Base-by-base conservation (phyloP, 164 flowering plant species). In the Sextonia rubra region DNA sequence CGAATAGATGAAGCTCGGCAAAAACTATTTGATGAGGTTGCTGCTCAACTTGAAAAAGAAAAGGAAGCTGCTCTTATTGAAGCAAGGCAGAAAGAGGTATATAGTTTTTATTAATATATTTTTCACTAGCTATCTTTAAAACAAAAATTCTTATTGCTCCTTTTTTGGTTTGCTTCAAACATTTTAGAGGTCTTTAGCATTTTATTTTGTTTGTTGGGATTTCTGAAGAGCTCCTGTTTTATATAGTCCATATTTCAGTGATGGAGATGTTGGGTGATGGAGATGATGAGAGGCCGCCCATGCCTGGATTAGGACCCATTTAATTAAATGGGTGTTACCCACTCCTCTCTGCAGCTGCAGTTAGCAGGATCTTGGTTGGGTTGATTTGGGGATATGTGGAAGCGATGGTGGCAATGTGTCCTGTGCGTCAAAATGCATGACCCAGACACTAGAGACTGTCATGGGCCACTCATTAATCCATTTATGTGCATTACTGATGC, bases 41-140 rank as follows among this genome's bases (percentile, higher is more conserved):
- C 89, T 30, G 82, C 79, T 72, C 93, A 90, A 78, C 97, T 96
- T 78, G 97, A 92, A 82, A 90, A 84, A 73, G 97, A 90, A 76
- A 93, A 86, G 80, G 91, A 91, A 84, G 87, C 88, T 78, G 88
- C 96, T 76, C 78, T 89, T 56, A 44, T 82, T 23, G 92, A 89
- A 79, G 95, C 95, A 58, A 85, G 84, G 73, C 76, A 73, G 71
- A 96, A 85, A 77, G 99, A 92, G 97, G 99, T 82, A 66, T n/a
- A 7, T 27, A 14, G 27, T 12, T 61, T 61, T 7, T 27, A 27
- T 64, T 27, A 64, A 25, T 22, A 64, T 15, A 17, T 30, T 29
- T 27, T 64, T 27, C 3, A 25, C 47, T 29, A 14, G 9, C 12
- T 26, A 23, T 9, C 12, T 3, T 17, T 64, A 18, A 27, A 17